Evolutionary conservation across 2,329 filamentous ascomycete species (phyloP), one percentile per base, ranked within the genome.

Genomic region (Colletotrichum tropicale): DNA sequence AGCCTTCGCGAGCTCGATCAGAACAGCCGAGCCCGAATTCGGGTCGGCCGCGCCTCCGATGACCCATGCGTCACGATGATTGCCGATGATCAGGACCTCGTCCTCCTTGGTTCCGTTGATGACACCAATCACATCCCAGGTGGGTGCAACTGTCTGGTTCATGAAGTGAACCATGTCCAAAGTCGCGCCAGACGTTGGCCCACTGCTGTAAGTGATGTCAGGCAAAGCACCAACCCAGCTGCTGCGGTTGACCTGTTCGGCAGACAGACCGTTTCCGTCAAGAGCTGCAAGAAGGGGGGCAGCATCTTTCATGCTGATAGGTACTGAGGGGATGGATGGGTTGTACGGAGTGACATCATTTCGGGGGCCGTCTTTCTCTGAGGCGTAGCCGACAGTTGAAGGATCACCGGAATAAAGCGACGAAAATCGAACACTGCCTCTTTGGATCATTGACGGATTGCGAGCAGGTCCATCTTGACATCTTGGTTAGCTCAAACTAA

Each of bases 61-160:
- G 12, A 89, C 88, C 89, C 89, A 90, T 0, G 89, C 89, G 80
- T 90, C 89, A 13, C 88, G 85, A 74, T 90, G 89, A 48, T 90
- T 90, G 5, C 88, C 88, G 28, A 90, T 83, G 32, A 90, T 81
- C 18, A 90, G 81, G 7, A 88, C 87, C 48, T 85, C 79, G 38
- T 81, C 78, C 0, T 86, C 82, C 61, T 86, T 83, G 2, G 83
- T 87, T 26, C 80, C 82, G 69, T 88, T 87, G 4, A 83, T 80
- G 1, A 87, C 76, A 13, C 86, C 85, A 61, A 88, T 85, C 30
- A 86, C 84, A 75, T 85, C 82, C 77, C 77, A 74, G 3, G 67
- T 56, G 13, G 71, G 71, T 5, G 71, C 67, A 8, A 74, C 21
- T 2, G 56, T 70, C 38, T 70, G 66, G 13, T 74, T 74, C 71